Conservation (phyloP, 2,329 filamentous ascomycete species). For the Epichloe amarillans region DNA sequence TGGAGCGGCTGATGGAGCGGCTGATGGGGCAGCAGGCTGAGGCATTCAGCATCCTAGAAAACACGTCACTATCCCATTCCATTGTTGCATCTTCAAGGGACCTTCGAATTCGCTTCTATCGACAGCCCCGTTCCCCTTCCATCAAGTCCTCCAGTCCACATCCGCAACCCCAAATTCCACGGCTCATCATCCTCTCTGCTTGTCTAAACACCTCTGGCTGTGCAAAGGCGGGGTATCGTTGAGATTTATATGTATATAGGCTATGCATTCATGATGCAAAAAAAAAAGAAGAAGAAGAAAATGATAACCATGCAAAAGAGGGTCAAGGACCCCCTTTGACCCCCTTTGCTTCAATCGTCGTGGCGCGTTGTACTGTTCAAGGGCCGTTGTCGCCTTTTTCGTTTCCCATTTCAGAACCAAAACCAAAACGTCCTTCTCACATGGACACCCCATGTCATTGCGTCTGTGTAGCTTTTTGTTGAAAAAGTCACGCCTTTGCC, state of each 20-base stretch:
- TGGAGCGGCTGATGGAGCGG: too few species aligned
- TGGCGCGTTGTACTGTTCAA: conserved; percentile 6
- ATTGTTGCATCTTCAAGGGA: background rate
- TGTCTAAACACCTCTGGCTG: conserved; percentile 9
- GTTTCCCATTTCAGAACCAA: background rate
- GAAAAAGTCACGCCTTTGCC: conserved; percentile 23
- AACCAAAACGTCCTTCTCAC: background rate
- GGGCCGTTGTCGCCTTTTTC: conserved; percentile 3
- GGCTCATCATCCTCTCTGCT: conserved; percentile 1
- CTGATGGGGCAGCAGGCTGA: too few species aligned
- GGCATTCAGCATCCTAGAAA: too few species aligned
- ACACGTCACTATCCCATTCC: background rate
- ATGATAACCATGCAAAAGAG: conserved; percentile 11
- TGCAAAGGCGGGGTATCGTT: conserved; percentile 24
- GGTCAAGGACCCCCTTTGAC: background rate
- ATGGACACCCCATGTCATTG: background rate
- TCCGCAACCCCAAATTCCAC: background rate
- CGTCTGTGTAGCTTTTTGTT: conserved; percentile 26
- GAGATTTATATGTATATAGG: conserved; percentile 26
- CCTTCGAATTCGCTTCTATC: background rate
- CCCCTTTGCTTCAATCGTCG: conserved; percentile 2
- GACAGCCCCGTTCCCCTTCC: background rate
- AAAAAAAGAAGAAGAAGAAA: background rate
- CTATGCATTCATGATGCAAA: conserved; percentile 15
- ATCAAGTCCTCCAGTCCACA: background rate